phyloP scores from a whole-genome alignment of 2,329 filamentous ascomycete species.

The Cordyceps farinosa region DNA sequence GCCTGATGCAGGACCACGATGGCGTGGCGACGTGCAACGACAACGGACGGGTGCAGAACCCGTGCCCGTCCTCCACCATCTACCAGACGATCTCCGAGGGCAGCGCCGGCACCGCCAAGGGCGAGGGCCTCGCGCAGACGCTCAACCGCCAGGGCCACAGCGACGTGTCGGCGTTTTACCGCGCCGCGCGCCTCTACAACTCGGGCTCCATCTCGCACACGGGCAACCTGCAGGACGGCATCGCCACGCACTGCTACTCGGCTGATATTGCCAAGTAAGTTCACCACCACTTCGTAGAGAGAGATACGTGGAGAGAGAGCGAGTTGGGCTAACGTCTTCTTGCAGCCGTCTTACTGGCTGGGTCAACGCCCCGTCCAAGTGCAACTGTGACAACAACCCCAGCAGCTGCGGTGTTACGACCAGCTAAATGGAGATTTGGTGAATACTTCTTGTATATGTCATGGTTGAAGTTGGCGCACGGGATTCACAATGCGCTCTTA shows the following conservation, averaged over 20 bases:
- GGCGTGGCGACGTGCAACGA: constrained; percentile 36
- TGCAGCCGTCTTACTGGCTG: constrained; percentile 23
- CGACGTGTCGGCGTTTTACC: constrained; percentile 41
- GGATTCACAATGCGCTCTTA: neutral
- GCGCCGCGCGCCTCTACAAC: constrained; percentile 48
- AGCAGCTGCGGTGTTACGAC: constrained; percentile 20
- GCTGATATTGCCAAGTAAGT: constrained; percentile 41
- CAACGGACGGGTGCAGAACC: constrained; percentile 22
- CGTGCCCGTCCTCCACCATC: constrained; percentile 27
- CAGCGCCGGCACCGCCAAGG: constrained; percentile 36
- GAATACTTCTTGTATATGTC: neutral
- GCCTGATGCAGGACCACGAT: constrained; percentile 39
- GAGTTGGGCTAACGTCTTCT: neutral
- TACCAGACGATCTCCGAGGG: constrained; percentile 39
- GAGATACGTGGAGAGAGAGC: neutral
- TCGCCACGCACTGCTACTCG: constrained; percentile 48
- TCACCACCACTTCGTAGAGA: neutral
- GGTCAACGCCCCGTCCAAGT: constrained; percentile 21
- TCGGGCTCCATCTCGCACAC: constrained; percentile 38
- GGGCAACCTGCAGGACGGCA: constrained; percentile 36
- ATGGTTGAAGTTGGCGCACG: neutral
- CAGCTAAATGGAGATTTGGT: constrained; percentile 7
- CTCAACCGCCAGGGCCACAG: constrained; percentile 28
- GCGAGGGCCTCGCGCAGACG: constrained; percentile 40
- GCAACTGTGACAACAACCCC: constrained; percentile 23